phyloP scores from a whole-genome alignment of 2,329 filamentous ascomycete species.

The Trichoderma polysporum region DNA sequence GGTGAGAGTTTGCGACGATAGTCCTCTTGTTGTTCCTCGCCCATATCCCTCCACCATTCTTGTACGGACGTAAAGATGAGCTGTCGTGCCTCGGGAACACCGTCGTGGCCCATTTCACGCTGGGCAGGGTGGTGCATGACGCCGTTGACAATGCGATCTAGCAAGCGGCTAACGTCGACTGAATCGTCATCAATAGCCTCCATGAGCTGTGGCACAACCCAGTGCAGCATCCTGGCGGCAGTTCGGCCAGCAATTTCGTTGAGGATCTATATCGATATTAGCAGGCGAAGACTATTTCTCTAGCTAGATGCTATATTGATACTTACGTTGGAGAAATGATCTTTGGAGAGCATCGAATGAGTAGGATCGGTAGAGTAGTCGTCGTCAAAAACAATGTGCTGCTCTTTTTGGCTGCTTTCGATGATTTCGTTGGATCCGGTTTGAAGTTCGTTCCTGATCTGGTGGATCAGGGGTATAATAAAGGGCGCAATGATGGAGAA shows the following conservation, averaged over 20 bases:
- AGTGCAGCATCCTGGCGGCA: constrained; percentile 74
- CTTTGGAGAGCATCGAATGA: constrained; percentile 94
- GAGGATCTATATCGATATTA: constrained; percentile 51
- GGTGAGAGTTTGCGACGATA: constrained; percentile 75
- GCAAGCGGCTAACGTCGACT: constrained; percentile 65
- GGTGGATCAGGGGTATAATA: constrained; percentile 78
- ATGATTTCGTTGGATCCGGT: constrained; percentile 88
- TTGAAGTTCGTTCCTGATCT: constrained; percentile 83
- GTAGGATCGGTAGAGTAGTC: constrained; percentile 77
- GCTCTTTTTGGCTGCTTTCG: constrained; percentile 76
- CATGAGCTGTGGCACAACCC: constrained; percentile 88
- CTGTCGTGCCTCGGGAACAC: constrained; percentile 67
- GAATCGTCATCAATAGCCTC: constrained; percentile 79
- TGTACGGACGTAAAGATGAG: constrained; percentile 79
- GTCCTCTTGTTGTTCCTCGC: constrained; percentile 60
- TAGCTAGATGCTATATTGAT: background rate
- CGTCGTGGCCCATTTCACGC: constrained; percentile 67
- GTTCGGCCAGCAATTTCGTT: constrained; percentile 86
- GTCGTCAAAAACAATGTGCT: constrained; percentile 83
- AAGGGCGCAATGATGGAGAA: constrained; percentile 91
- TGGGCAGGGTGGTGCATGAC: constrained; percentile 88
- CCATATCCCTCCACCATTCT: constrained; percentile 76
- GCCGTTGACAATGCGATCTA: constrained; percentile 75
- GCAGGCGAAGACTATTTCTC: background rate
- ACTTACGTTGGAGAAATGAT: constrained; percentile 82